Percentiles rank a stretch among this genome's conserved stretches.
These are phyloP conservation scores for Eutrema salsugineum DNA, from an alignment of 441 rosid genomes.

Conservation along the genomic window DNA sequence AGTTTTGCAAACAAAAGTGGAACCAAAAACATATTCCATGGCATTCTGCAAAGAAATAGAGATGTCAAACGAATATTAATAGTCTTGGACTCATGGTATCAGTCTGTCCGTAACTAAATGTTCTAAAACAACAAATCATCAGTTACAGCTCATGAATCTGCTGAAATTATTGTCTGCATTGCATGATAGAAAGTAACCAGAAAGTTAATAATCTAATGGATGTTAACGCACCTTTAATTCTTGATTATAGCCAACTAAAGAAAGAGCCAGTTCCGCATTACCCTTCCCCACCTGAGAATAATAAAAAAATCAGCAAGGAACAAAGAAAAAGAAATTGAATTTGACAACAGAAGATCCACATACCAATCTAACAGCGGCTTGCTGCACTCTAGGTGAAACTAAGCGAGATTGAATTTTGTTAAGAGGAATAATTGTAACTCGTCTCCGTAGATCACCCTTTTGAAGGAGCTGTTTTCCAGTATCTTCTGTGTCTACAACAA, in stretches of 20 bases:
- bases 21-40: conserved; percentile 94
- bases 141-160: not conserved
- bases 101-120: not conserved
- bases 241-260: conserved; percentile 77
- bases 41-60: conserved; percentile 55
- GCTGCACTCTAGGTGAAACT: conserved; percentile 63
- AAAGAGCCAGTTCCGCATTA: conserved; percentile 89
- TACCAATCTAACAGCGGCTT: conserved; percentile 78
- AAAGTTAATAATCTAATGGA: not conserved
- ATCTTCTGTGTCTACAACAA: conserved; percentile 89
- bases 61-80: not conserved
- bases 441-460: conserved; percentile 87
- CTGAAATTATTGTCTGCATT: not conserved
- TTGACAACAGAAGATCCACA: conserved; percentile 21
- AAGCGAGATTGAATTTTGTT: conserved; percentile 73
- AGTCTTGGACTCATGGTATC: not conserved
- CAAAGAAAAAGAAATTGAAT: not conserved
- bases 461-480: conserved; percentile 95
- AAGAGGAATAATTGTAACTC: conserved; percentile 93
- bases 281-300: conserved; percentile 83
- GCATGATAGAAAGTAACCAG: not conserved
- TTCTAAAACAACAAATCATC: not conserved
- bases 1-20: conserved; percentile 90
- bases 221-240: conserved; percentile 58
- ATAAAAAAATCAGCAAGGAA: not conserved